Evolutionary conservation across 768 basidiomycete genomes (phyloP).

Genomic region (Mycena haematopus): DNA sequence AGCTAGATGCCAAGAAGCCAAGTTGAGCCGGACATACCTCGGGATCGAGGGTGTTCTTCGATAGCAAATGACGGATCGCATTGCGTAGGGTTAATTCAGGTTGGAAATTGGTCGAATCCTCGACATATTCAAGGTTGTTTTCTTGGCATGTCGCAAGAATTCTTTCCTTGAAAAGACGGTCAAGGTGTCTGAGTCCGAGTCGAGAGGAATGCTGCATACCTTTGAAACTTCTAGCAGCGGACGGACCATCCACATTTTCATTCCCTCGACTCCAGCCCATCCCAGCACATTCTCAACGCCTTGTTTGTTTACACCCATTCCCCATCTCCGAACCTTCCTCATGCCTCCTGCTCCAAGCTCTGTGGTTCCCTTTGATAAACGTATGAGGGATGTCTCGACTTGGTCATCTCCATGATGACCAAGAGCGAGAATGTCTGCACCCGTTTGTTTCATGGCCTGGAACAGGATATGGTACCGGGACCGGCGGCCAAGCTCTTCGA

Average conservation of each 20-base stretch:
- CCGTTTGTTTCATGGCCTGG: slow-evolving; percentile 46
- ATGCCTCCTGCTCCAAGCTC: slow-evolving; percentile 70
- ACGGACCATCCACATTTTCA: slow-evolving; percentile 73
- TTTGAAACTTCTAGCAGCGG: slow-evolving; percentile 74
- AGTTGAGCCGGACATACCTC: slow-evolving; percentile 28
- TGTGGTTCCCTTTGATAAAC: slow-evolving; percentile 64
- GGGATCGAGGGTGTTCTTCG: slow-evolving; percentile 20
- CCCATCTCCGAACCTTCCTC: slow-evolving; percentile 71
- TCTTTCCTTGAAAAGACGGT: slow-evolving; percentile 59
- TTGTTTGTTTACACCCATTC: slow-evolving; percentile 64
- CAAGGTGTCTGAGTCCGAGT: not conserved
- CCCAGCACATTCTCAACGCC: slow-evolving; percentile 39
- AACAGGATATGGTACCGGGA: slow-evolving; percentile 65
- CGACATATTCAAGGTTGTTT: slow-evolving; percentile 63
- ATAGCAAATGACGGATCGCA: slow-evolving; percentile 62
- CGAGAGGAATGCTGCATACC: slow-evolving; percentile 44
- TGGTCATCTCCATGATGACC: slow-evolving; percentile 88
- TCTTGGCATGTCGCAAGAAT: slow-evolving; percentile 80
- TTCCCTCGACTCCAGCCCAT: slow-evolving; percentile 59
- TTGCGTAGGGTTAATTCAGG: slow-evolving; percentile 77
- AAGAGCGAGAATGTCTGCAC: slow-evolving; percentile 57
- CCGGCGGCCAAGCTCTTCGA: slow-evolving; percentile 64
- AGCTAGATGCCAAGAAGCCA: not conserved
- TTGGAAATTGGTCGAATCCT: slow-evolving; percentile 77
- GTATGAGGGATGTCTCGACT: slow-evolving; percentile 80